These are phyloP conservation scores for Aspergillus oerlinghausenensis DNA, from an alignment of 2,329 filamentous ascomycete genomes.

Conservation along the genomic window DNA sequence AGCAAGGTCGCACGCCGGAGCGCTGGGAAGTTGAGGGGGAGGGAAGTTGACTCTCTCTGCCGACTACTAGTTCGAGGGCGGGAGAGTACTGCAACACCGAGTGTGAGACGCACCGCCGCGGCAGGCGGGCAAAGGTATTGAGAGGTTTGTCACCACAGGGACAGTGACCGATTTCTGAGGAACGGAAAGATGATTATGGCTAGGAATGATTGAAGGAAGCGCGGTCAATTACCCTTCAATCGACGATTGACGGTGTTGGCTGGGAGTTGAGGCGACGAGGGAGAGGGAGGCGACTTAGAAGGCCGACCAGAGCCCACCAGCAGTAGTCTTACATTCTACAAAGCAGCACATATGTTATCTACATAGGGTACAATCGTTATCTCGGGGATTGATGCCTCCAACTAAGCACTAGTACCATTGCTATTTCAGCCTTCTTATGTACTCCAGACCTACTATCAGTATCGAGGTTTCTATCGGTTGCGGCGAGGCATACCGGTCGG, in stretches of 20 bases:
- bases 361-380: not conserved
- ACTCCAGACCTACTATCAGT: not conserved
- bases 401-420: not conserved
- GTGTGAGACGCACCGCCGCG: not conserved
- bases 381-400: not conserved
- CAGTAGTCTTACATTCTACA: not conserved
- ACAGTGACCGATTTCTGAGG: not conserved
- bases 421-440: not conserved
- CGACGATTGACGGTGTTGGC: not conserved
- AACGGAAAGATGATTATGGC: not conserved
- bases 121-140: not conserved
- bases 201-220: not conserved
- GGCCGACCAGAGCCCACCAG: not conserved
- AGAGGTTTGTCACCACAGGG: not conserved
- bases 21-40: constrained; percentile 17
- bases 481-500: not conserved
- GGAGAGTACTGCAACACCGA: not conserved
- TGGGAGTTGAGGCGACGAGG: not conserved
- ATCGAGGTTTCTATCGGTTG: not conserved
- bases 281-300: not conserved
- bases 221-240: not conserved
- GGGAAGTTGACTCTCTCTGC: constrained; percentile 10
- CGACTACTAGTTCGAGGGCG: constrained; percentile 1
- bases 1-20: constrained; percentile 16
- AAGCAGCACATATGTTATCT: not conserved